A percentile compares a stretch with the other conserved stretches of the same genome.
Conservation (phyloP, 495 filamentous ascomycete species). For the Durotheca rogersii region DNA sequence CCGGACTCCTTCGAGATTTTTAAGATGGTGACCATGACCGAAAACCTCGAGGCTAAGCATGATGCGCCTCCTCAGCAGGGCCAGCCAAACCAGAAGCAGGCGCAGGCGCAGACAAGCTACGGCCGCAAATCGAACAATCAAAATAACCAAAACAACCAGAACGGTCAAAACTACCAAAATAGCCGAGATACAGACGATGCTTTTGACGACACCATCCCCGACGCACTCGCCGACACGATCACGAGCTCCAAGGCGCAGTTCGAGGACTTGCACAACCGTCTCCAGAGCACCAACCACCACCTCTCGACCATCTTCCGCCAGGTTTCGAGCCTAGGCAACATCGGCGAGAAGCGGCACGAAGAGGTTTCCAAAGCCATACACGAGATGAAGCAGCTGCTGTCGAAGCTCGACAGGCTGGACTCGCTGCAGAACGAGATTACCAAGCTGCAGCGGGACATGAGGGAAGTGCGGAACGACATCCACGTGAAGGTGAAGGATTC, state of each 20-base stretch:
- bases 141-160: conserved; percentile 19
- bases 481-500: conserved; percentile 61
- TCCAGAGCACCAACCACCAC: conserved; percentile 74
- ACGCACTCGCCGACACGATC: conserved; percentile 49
- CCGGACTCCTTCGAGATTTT: conserved; percentile 94
- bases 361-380: conserved; percentile 47
- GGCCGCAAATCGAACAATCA: conserved; percentile 24
- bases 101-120: conserved; percentile 35
- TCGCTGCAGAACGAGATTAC: conserved; percentile 53
- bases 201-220: conserved; percentile 48
- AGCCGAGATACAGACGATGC: conserved; percentile 35
- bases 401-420: conserved; percentile 43
- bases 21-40: conserved; percentile 72
- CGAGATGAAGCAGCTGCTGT: conserved; percentile 42
- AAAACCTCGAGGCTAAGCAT: conserved; percentile 38
- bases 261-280: conserved; percentile 74
- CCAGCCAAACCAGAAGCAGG: conserved; percentile 31
- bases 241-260: conserved; percentile 65
- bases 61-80: conserved; percentile 40
- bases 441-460: conserved; percentile 66
- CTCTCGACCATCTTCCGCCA: conserved; percentile 67
- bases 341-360: conserved; percentile 60
- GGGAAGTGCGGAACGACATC: conserved; percentile 50
- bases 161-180: conserved; percentile 22
- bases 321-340: conserved; percentile 49